Conservation (phyloP, 2,329 filamentous ascomycete species). For the Pestalotiopsis sp. region DNA sequence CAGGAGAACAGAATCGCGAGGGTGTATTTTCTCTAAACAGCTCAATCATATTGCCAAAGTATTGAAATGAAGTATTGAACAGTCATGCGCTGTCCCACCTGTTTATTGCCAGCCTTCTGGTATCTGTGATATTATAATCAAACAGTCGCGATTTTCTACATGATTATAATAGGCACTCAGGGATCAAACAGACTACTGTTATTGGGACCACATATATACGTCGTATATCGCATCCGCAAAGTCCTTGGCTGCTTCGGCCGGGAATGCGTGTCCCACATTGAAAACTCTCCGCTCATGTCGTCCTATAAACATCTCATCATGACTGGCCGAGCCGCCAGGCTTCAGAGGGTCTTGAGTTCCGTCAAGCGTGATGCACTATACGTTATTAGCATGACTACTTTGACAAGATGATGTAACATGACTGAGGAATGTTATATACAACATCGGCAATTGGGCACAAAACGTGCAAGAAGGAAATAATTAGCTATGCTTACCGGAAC, state of each 20-base stretch:
- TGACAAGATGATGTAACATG: neutral
- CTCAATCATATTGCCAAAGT: neutral
- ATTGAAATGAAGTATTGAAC: neutral
- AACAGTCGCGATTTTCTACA: no score
- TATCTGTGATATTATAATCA: no score
- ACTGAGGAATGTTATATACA: neutral
- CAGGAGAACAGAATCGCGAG: neutral
- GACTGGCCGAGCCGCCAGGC: constrained; percentile 9
- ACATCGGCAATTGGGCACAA: neutral
- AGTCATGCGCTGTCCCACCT: neutral
- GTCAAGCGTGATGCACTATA: constrained; percentile 7
- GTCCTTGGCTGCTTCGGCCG: constrained; percentile 6
- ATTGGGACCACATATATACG: constrained; percentile 14
- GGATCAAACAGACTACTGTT: neutral
- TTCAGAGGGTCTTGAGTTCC: constrained; percentile 11
- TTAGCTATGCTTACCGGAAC: neutral
- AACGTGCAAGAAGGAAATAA: neutral
- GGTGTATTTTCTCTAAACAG: neutral
- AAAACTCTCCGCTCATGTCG: constrained; percentile 6
- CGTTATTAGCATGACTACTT: neutral
- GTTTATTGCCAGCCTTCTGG: no score
- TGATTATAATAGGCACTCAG: neutral
- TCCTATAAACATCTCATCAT: constrained; percentile 10
- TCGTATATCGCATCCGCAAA: constrained; percentile 7
- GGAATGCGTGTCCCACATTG: constrained; percentile 12